These are phyloP conservation scores for Penicillium paxilli DNA, from an alignment of 495 filamentous ascomycete genomes.

Conservation along the genomic window DNA sequence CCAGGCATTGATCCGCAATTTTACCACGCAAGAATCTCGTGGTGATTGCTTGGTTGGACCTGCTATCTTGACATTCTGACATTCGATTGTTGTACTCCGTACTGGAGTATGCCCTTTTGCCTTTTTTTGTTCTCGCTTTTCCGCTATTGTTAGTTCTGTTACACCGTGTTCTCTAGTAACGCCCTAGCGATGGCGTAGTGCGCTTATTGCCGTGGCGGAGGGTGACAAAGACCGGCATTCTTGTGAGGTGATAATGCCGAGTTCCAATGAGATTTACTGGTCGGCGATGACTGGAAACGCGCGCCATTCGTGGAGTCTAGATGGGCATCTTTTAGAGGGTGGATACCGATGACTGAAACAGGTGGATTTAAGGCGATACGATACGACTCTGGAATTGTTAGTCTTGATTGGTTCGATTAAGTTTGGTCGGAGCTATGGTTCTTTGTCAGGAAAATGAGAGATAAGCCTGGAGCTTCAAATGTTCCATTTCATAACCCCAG, in stretches of 20 bases:
- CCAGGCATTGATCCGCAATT: background rate
- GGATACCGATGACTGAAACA: background rate
- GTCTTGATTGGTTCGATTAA: background rate
- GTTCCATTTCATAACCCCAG: no score
- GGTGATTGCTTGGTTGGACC: no score
- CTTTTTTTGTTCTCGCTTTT: no score
- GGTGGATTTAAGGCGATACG: background rate
- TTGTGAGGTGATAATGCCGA: background rate
- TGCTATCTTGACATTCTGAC: no score
- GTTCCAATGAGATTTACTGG: background rate
- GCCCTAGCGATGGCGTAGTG: background rate
- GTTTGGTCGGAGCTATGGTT: background rate
- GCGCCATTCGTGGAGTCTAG: conserved; percentile 1
- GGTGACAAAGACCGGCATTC: background rate
- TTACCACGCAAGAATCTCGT: background rate
- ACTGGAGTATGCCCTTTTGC: no score
- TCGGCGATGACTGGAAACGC: background rate
- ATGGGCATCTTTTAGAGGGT: background rate
- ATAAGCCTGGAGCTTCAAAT: background rate
- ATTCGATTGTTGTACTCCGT: background rate
- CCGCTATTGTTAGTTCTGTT: no score
- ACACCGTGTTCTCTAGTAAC: background rate
- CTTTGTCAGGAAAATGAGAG: background rate
- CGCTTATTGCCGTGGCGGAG: background rate
- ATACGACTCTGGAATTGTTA: background rate